Percentiles rank a stretch among this genome's conserved stretches.
Conservation (phyloP, 1,284 basidiomycete genomes). For the Moesziomyces globuligerus region DNA sequence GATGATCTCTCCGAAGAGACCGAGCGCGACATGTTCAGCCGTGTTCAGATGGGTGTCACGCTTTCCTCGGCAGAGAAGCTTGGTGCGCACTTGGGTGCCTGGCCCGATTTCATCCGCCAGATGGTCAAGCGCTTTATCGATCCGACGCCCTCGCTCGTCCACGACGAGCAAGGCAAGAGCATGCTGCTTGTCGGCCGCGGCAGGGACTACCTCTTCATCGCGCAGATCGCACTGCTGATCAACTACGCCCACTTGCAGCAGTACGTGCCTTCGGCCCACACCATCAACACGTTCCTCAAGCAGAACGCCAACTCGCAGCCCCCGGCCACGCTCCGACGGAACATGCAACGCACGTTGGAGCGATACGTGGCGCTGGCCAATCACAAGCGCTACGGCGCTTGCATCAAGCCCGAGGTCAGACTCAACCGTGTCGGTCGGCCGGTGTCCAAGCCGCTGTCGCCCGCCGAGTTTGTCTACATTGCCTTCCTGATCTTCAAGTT, state of each 20-base stretch:
- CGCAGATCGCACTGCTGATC: slow-evolving; percentile 48
- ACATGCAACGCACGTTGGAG: slow-evolving; percentile 29
- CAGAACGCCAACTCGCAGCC: slow-evolving; percentile 16
- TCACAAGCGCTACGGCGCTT: slow-evolving; percentile 29
- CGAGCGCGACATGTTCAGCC: slow-evolving; percentile 55
- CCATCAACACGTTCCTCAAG: slow-evolving; percentile 38
- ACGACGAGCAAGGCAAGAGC: slow-evolving; percentile 27
- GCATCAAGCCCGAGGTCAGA: slow-evolving; percentile 37
- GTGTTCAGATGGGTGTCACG: slow-evolving; percentile 57
- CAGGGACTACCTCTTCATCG: slow-evolving; percentile 46
- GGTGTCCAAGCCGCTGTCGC: slow-evolving; percentile 36
- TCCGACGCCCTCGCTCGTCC: slow-evolving; percentile 28
- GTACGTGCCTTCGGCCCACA: slow-evolving; percentile 27
- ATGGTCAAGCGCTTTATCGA: slow-evolving; percentile 51
- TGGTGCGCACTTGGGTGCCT: slow-evolving; percentile 38
- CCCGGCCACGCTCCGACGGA: slow-evolving; percentile 1
- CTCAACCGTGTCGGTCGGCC: slow-evolving; percentile 13
- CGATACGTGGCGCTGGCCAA: slow-evolving; percentile 44
- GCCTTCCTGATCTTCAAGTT: slow-evolving; percentile 43
- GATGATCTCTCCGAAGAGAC: slow-evolving; percentile 36
- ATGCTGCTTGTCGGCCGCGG: slow-evolving; percentile 37
- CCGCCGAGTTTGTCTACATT: slow-evolving; percentile 49
- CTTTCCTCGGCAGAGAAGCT: slow-evolving; percentile 57
- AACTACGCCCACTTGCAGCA: neutral
- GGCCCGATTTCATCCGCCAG: slow-evolving; percentile 49